phyloP scores from a whole-genome alignment of 208 protist genomes.

The Acanthamoeba royreba region DNA sequence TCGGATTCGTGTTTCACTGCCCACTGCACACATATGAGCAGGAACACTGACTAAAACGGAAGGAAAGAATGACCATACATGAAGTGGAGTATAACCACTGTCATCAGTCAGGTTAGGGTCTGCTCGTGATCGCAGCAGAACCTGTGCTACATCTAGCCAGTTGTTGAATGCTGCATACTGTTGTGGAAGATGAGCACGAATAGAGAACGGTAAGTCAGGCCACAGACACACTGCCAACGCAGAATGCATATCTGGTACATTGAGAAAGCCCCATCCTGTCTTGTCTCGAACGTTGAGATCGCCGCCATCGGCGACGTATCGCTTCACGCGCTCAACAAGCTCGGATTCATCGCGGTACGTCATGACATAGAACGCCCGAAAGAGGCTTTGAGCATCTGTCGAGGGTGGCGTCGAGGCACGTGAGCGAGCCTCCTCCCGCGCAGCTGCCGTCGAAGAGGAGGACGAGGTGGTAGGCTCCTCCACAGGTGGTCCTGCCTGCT shows the following conservation, averaged over 20 bases:
- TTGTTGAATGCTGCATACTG: conserved; percentile 10
- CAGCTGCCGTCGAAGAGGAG: neutral
- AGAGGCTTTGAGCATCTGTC: neutral
- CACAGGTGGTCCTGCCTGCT: no score
- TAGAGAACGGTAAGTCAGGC: neutral
- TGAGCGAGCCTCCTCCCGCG: no score
- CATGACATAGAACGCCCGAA: neutral
- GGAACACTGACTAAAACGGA: neutral
- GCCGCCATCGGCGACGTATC: neutral
- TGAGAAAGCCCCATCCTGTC: neutral
- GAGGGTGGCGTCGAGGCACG: no score
- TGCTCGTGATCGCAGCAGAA: neutral
- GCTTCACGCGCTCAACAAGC: neutral
- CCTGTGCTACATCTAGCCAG: neutral
- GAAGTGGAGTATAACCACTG: neutral
- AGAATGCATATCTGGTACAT: neutral
- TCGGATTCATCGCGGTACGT: neutral
- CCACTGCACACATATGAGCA: neutral
- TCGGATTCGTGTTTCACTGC: conserved; percentile 9
- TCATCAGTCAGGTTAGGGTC: neutral
- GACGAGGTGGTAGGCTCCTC: neutral
- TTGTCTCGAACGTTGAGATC: conserved; percentile 4
- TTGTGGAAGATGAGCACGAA: neutral
- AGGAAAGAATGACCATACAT: neutral
- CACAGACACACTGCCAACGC: neutral